Evolutionary conservation across 2,329 filamentous ascomycete genomes (phyloP), one percentile per base, ranked within the genome.

Genomic region (Knufia fluminis): DNA sequence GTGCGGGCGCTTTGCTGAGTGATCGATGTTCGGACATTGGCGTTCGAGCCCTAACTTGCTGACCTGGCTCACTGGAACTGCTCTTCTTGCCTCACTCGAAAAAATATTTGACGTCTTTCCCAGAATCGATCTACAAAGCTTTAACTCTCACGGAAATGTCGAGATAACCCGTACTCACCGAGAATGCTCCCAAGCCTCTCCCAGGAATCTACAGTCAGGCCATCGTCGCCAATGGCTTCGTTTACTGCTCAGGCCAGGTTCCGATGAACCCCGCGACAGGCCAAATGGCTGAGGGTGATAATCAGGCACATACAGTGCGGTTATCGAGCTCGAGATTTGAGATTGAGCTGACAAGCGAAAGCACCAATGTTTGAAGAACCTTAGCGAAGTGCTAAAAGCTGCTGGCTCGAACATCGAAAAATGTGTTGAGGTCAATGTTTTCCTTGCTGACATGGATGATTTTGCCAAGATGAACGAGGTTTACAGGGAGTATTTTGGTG

Each of bases 401-500:
- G 77, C 79, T 0, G 80, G 80, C 1, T 77, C 74, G 46, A 71
- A 68, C 51, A 67, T 84, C 32, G 68, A 74, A 24, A 80, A 83
- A 49, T 74, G 79, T 0, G 74, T 85, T 62, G 85, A 85, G 64
- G 75, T 82, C 53, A 85, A 83, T 57, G 70, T 85, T 22, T 86
- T 80, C 60, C 62, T 86, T 17, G 77, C 75, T 1, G 73, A 75
- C 51, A 85, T 86, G 80, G 69, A 75, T 41, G 71, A 85, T 61
- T 85, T 84, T 60, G 73, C 69, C 66, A 80, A 81, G 65, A 88
- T 94, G 85, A 94, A 95, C 70, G 76, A 76, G 57, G 84, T 86
- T 63, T 94, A 92, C 36, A 52, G 82, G 67, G 83, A 88, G 70
- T 88, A 82, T 76, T 90, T 61, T 63, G 62, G 63, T 1, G 64